phyloP scores from a whole-genome alignment of 441 rosid species.

The Arabidopsis hybrid region DNA sequence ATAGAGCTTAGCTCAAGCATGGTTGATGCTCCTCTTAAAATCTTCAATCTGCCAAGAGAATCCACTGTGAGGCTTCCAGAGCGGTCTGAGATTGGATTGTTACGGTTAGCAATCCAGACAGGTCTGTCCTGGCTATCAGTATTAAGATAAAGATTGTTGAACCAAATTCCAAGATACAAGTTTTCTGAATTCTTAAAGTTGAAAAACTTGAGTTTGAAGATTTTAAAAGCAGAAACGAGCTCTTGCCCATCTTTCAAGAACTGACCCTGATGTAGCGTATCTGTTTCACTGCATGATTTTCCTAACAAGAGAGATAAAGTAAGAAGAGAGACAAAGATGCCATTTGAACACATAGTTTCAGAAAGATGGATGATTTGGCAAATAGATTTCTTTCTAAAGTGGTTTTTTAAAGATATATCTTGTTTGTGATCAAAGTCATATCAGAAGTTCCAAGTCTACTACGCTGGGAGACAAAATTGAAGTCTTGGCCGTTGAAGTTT shows the following conservation, averaged over 20 bases:
- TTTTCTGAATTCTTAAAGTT: conserved; percentile 13
- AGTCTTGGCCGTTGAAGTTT: conserved; percentile 7
- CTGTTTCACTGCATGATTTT: conserved; percentile 22
- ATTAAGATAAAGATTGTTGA: conserved; percentile 36
- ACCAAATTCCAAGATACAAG: conserved; percentile 41
- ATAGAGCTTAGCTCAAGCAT: conserved; percentile 35
- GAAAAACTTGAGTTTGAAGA: conserved; percentile 46
- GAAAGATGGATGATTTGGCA: conserved; percentile 11
- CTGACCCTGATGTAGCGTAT: conserved; percentile 39
- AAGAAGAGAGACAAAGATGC: conserved; percentile 8
- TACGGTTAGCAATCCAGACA: conserved; percentile 48
- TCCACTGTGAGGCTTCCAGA: conserved; percentile 40
- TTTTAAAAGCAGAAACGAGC: conserved; percentile 42
- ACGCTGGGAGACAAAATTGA: conserved; percentile 5
- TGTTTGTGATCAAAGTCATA: conserved; percentile 1
- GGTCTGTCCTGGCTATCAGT: conserved; percentile 10
- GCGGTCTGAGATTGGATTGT: conserved; percentile 20
- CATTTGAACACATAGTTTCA: conserved; percentile 16
- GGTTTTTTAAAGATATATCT: not conserved
- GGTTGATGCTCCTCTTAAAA: conserved; percentile 30
- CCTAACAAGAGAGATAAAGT: conserved; percentile 32
- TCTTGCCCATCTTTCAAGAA: conserved; percentile 36
- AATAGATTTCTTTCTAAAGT: not conserved
- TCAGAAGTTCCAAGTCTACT: conserved; percentile 28
- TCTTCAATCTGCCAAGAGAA: conserved; percentile 35